These are phyloP conservation scores for Apiotrichum brassicae DNA, from an alignment of 1,284 basidiomycete genomes.

Conservation along the genomic window DNA sequence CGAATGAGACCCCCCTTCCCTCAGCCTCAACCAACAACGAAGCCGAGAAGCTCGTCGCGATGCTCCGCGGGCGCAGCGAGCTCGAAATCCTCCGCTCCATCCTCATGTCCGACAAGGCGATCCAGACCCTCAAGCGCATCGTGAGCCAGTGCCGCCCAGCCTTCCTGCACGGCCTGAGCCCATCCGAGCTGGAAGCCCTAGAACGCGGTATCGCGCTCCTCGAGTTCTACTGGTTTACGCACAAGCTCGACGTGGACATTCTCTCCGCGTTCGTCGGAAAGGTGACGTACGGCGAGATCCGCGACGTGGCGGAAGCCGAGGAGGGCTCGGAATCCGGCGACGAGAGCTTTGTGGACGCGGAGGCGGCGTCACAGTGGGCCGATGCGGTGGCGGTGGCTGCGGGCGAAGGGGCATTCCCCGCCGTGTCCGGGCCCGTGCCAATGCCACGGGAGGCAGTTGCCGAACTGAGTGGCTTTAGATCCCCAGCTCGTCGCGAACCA, in stretches of 20 bases:
- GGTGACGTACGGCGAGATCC: constrained; percentile 7
- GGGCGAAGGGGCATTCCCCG: no score
- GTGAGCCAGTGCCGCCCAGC: constrained; percentile 92
- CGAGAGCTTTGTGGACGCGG: not conserved
- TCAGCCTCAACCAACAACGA: not conserved
- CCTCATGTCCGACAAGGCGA: constrained; percentile 14
- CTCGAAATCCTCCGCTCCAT: not conserved
- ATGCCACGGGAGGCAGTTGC: no score
- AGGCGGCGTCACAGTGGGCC: not conserved
- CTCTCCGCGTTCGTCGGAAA: not conserved
- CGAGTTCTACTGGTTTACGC: constrained; percentile 2
- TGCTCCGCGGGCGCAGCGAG: not conserved
- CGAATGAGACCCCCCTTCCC: not conserved
- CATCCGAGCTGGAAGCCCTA: constrained; percentile 98
- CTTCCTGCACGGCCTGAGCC: constrained; percentile 90
- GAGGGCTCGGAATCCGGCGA: not conserved
- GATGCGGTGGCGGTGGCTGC: no score
- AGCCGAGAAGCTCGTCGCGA: not conserved
- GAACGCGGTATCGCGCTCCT: constrained; percentile 49
- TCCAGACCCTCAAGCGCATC: constrained; percentile 37
- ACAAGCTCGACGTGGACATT: not conserved
- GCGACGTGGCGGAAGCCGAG: constrained; percentile 6
- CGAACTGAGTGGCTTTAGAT: no score
- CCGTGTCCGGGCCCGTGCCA: no score
- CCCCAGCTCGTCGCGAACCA: no score